Evolutionary conservation across 352 stramenopile species (phyloP).

Genomic region (Phytopythium vexans): DNA sequence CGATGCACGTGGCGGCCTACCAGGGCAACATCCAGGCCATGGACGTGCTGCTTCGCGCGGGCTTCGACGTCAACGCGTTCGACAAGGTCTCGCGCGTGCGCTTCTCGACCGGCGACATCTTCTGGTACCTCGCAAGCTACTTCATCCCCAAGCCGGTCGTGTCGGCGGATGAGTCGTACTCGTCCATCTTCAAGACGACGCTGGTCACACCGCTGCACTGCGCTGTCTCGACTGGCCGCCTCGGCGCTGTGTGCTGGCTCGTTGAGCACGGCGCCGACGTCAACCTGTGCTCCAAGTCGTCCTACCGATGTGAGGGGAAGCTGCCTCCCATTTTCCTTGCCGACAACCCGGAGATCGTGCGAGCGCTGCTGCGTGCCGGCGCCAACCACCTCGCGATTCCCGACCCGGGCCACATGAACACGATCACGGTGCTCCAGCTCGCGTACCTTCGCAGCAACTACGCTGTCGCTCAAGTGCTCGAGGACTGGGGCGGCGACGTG

Average conservation of each 20-base stretch:
- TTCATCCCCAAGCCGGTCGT: constrained; percentile 72
- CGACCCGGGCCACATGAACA: constrained; percentile 81
- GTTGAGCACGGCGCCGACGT: constrained; percentile 70
- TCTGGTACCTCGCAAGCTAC: constrained; percentile 75
- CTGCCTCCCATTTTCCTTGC: constrained; percentile 79
- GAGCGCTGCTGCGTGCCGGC: constrained; percentile 54
- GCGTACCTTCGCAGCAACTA: constrained; percentile 82
- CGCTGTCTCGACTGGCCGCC: constrained; percentile 67
- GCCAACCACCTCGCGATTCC: constrained; percentile 81
- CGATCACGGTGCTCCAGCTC: constrained; percentile 79
- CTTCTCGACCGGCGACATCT: constrained; percentile 77
- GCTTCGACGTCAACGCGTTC: constrained; percentile 66
- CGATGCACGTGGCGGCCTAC: constrained; percentile 80
- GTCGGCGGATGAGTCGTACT: constrained; percentile 55
- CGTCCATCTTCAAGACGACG: constrained; percentile 66
- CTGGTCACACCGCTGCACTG: constrained; percentile 76
- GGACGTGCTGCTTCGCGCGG: constrained; percentile 50
- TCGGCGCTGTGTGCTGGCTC: constrained; percentile 73
- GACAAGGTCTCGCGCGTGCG: constrained; percentile 79
- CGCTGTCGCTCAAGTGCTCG: constrained; percentile 69
- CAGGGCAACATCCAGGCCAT: constrained; percentile 76
- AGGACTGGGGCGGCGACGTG: constrained; percentile 81
- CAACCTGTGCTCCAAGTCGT: constrained; percentile 75
- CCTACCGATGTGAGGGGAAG: constrained; percentile 55
- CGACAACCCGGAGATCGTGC: constrained; percentile 78